Percentiles rank a stretch among this genome's conserved stretches.
Conservation (phyloP, 208 protist species). For the Trichomonas gallinae region DNA sequence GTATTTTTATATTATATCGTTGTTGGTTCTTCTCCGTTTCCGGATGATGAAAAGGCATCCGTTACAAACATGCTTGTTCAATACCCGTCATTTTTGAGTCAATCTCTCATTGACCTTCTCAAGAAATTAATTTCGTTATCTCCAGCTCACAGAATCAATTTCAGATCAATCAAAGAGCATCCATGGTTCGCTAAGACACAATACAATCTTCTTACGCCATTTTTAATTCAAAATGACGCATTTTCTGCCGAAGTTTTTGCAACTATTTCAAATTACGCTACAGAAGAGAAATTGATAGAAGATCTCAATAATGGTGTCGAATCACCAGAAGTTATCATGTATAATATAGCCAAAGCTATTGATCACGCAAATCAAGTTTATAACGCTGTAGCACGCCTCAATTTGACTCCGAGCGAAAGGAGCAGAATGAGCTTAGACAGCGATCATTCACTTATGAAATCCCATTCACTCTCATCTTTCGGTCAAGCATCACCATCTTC, state of each 20-base stretch:
- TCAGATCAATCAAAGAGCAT: constrained; percentile 15
- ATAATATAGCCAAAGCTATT: neutral
- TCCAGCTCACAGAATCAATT: neutral
- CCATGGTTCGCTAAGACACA: constrained; percentile 20
- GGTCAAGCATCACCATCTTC: neutral
- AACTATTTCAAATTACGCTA: neutral
- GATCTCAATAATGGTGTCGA: neutral
- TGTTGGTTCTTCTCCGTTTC: neutral
- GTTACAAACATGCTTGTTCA: neutral
- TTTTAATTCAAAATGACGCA: neutral
- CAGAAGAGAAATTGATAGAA: neutral
- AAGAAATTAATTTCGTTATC: constrained; percentile 12
- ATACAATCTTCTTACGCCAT: neutral
- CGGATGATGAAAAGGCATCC: neutral
- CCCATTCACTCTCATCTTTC: neutral
- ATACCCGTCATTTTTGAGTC: neutral
- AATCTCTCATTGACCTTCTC: constrained; percentile 16
- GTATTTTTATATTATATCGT: neutral
- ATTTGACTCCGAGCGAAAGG: neutral
- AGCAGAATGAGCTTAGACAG: neutral
- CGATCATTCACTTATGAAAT: neutral
- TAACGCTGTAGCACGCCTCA: neutral
- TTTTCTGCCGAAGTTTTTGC: neutral
- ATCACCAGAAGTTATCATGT: neutral
- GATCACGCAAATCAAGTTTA: neutral